phyloP scores from a whole-genome alignment of 306 rosid genomes.

The Inga oerstediana region DNA sequence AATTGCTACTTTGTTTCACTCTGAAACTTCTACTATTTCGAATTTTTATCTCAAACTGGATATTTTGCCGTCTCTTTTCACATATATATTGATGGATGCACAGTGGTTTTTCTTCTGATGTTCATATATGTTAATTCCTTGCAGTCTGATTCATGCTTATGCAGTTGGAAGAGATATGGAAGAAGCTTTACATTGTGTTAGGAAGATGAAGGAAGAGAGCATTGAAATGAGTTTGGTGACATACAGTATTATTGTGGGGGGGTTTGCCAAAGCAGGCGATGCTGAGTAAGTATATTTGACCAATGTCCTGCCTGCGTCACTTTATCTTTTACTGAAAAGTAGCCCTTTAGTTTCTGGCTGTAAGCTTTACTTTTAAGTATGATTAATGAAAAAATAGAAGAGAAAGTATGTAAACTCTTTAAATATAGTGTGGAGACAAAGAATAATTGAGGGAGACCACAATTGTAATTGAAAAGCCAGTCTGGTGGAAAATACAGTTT shows the following conservation, averaged over 20 bases:
- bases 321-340: neutral
- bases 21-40: neutral
- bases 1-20: neutral
- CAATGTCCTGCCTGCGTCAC: neutral
- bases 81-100: slow-evolving; percentile 14
- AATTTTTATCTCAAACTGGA: slow-evolving; percentile 3
- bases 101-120: slow-evolving; percentile 20
- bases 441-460: neutral
- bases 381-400: neutral
- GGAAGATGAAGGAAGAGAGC: slow-evolving; percentile 90
- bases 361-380: neutral
- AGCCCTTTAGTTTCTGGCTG: slow-evolving; percentile 15
- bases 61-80: neutral
- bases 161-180: slow-evolving; percentile 99
- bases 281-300: slow-evolving; percentile 71
- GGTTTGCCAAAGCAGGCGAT: slow-evolving; percentile 77
- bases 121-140: slow-evolving; percentile 43
- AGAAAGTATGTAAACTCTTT: neutral
- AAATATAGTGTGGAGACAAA: neutral
- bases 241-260: slow-evolving; percentile 87
- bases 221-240: slow-evolving; percentile 90
- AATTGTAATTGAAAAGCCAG: neutral
- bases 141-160: slow-evolving; percentile 99
- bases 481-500: neutral
- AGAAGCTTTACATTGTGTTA: slow-evolving; percentile 90